These are phyloP conservation scores for Arbutus unedo DNA, from an alignment of 148 eudicot genomes.

Conservation along the genomic window DNA sequence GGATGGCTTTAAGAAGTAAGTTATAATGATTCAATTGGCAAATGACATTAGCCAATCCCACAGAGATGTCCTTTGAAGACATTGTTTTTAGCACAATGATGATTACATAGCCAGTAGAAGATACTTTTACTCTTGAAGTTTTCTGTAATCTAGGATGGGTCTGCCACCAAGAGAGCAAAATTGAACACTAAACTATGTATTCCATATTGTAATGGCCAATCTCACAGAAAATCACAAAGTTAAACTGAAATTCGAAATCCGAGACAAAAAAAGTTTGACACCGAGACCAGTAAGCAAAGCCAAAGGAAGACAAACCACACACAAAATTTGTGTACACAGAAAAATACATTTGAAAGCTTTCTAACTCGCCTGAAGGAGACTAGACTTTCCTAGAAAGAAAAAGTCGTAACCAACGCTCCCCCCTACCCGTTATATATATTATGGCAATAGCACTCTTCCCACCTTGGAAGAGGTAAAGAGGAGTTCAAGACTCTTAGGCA, in stretches of 20 bases:
- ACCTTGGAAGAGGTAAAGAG: no score
- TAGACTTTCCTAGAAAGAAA: no score
- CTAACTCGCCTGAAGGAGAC: no score
- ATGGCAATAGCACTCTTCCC: no score
- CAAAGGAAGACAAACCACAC: neutral
- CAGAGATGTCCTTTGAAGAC: neutral
- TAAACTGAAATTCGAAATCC: neutral
- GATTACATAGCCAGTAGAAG: neutral
- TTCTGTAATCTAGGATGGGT: neutral
- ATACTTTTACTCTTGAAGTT: neutral
- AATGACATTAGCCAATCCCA: neutral
- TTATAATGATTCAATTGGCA: neutral
- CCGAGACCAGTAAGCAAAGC: neutral
- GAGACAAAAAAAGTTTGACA: neutral
- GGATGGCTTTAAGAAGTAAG: neutral
- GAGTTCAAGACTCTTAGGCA: no score
- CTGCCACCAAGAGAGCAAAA: conserved; percentile 5
- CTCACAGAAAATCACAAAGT: neutral
- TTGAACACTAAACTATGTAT: neutral
- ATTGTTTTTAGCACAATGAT: neutral
- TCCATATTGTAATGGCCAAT: neutral
- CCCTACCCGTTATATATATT: no score
- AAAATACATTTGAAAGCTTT: neutral
- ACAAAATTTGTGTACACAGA: neutral
- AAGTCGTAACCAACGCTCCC: no score